phyloP scores from a whole-genome alignment of 257 asterid species.

The Cinchona pubescens region DNA sequence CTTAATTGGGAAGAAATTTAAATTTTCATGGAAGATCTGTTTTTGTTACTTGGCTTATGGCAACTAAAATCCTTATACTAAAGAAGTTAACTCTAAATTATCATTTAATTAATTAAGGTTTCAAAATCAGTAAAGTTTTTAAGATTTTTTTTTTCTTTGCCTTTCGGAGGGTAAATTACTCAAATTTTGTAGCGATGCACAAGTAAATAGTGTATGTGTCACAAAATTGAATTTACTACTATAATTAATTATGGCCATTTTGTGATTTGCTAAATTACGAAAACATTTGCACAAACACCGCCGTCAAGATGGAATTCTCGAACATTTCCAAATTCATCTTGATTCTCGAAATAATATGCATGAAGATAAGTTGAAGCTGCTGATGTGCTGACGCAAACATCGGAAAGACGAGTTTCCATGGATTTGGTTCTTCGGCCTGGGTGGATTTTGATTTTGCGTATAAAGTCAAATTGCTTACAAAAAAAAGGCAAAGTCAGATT shows the following conservation, averaged over 20 bases:
- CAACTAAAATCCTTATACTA: conserved; percentile 36
- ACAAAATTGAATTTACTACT: too few relatives aligned
- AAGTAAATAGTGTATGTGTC: too few relatives aligned
- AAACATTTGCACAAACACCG: conserved; percentile 49
- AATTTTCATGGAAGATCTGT: conserved; percentile 22
- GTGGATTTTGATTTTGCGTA: not conserved
- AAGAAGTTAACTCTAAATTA: not conserved
- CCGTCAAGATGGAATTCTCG: conserved; percentile 51
- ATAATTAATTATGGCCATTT: too few relatives aligned
- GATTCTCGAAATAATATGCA: conserved; percentile 36
- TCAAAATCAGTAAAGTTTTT: not conserved
- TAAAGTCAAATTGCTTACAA: not conserved
- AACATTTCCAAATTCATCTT: conserved; percentile 18
- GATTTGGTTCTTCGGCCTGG: conserved; percentile 26
- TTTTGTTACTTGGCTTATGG: conserved; percentile 36
- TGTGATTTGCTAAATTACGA: too few relatives aligned
- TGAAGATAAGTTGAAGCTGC: conserved; percentile 60
- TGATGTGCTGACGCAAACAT: conserved; percentile 50
- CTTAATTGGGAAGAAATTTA: conserved; percentile 30
- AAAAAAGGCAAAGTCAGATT: too few relatives aligned
- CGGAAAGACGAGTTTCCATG: conserved; percentile 37
- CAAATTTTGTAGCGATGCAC: too few relatives aligned
- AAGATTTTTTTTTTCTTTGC: too few relatives aligned
- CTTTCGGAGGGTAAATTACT: too few relatives aligned
- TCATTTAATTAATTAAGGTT: not conserved